Evolutionary conservation across 2,329 filamentous ascomycete species (phyloP).

Genomic region (Arachnomyces sp.): DNA sequence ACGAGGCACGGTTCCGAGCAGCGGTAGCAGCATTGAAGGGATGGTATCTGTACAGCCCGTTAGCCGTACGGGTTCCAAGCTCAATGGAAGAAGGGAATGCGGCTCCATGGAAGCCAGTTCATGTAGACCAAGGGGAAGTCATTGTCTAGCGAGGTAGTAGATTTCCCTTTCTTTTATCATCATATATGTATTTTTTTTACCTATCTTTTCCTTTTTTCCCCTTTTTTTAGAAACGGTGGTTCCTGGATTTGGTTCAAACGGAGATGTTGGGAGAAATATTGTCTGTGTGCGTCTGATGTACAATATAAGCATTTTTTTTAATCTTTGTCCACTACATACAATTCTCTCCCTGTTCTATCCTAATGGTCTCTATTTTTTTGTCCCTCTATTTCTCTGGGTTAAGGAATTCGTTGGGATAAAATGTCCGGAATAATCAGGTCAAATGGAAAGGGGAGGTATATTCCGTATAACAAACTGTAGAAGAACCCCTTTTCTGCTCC

Average conservation of each 20-base stretch:
- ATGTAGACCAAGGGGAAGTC: constrained; percentile 66
- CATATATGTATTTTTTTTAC: constrained; percentile 8
- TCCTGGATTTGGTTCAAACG: too few relatives aligned
- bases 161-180: constrained; percentile 13
- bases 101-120: constrained; percentile 57
- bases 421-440: too few relatives aligned
- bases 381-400: too few relatives aligned
- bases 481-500: too few relatives aligned
- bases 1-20: constrained; percentile 70
- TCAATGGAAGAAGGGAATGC: constrained; percentile 58
- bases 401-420: too few relatives aligned
- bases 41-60: constrained; percentile 93
- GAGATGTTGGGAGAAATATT: too few relatives aligned
- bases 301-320: constrained; percentile 10
- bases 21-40: constrained; percentile 79
- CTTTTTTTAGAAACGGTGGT: constrained; percentile 12
- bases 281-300: constrained; percentile 14
- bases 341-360: too few relatives aligned
- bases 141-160: constrained; percentile 38
- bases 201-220: constrained; percentile 15
- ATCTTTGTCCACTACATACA: too few relatives aligned
- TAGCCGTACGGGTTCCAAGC: constrained; percentile 59
- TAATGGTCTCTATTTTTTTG: too few relatives aligned
- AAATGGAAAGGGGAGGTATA: too few relatives aligned
- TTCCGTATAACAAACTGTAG: too few relatives aligned